Evolutionary conservation across 495 filamentous ascomycete genomes (phyloP), one percentile per base, ranked within the genome.

Genomic region (Cairneyella variabilis): DNA sequence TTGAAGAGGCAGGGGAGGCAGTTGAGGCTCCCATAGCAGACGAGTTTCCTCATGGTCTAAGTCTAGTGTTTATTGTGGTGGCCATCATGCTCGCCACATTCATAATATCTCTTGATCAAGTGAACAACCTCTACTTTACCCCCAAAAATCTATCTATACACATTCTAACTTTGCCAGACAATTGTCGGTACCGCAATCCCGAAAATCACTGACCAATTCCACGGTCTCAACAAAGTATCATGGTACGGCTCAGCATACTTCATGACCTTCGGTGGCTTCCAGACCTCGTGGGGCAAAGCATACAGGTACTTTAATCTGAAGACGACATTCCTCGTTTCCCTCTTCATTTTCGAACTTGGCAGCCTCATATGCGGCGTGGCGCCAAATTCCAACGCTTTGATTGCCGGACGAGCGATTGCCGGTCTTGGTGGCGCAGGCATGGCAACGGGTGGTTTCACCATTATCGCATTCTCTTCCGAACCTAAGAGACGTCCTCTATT

Each of bases 301-400:
- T 64, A 51, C 51, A 61, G 54, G 49, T 69, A 64, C 37, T 73
- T 68, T 41, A 61, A 66, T 14, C 60, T 77, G 16, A 79, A 85
- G 64, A 65, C 56, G 21, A 75, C 83, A 14, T 96, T 85, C 62
- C 68, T 96, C 10, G 52, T 61, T 14, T 85, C 89, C 30, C 83
- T 96, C 51, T 68, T 71, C 46, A 66, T 96, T 56, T 96, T 97
- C 66, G 91, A 96, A 60, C 41, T 95, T 11, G 91, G 91, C 18
- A 89, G 83, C 28, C 70, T 90, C 28, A 71, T 96, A 55, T 96
- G 90, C 64, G 91, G 81, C 45, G 79, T 82, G 2, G 85, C 91
- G 2, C 86, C 88, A 0, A 88, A 70, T 48, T 89, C 85, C 2
- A 72, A 80, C 0, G 81, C 81, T 2, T 73, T 96, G 25, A 96